phyloP scores from a whole-genome alignment of 306 rosid genomes.

The Ormosia emarginata region DNA sequence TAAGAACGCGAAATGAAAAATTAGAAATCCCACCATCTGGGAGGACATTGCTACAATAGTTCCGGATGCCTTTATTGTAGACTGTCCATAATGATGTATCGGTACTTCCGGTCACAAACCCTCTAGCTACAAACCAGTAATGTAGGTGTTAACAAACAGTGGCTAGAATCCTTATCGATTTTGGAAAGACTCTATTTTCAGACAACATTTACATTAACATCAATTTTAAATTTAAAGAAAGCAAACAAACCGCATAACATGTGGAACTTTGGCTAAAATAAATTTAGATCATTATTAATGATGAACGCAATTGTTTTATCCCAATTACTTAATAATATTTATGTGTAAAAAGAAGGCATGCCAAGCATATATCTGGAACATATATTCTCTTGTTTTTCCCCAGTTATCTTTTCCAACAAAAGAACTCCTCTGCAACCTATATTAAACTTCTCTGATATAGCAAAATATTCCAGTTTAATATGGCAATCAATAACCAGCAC shows the following conservation, averaged over 20 bases:
- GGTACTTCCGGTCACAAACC: slow-evolving; percentile 95
- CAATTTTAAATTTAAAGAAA: background rate
- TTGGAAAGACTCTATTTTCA: background rate
- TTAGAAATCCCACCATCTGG: slow-evolving; percentile 59
- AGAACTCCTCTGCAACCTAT: background rate
- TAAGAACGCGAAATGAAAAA: background rate
- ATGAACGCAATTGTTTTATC: background rate
- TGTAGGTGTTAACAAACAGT: slow-evolving; percentile 9
- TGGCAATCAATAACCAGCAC: background rate
- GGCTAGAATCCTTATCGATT: background rate
- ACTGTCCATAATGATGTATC: slow-evolving; percentile 97
- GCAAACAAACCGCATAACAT: background rate
- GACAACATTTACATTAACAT: background rate
- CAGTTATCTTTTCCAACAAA: background rate
- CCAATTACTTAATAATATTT: background rate
- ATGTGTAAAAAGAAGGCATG: background rate
- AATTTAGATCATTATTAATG: background rate
- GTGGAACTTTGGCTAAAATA: background rate
- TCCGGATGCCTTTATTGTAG: slow-evolving; percentile 71
- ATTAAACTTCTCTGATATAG: background rate
- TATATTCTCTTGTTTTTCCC: background rate
- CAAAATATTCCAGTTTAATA: background rate
- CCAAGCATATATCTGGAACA: background rate
- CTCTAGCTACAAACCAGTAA: slow-evolving; percentile 62
- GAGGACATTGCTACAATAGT: slow-evolving; percentile 82